Evolutionary conservation across 192 early-diverging fungal genomes (phyloP).

Genomic region (Spizellomyces punctatus): DNA sequence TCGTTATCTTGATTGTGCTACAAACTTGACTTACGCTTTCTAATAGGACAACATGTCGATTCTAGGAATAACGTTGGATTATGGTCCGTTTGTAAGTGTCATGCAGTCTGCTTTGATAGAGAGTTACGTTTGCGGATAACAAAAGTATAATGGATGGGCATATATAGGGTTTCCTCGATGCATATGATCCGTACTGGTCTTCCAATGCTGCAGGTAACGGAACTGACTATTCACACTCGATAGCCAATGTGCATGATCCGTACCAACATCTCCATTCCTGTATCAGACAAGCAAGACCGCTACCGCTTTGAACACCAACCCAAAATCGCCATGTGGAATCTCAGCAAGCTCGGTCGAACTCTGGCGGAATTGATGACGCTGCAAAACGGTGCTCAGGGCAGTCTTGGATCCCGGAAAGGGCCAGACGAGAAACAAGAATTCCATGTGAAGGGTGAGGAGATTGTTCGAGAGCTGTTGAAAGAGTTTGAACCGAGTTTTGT

Average conservation of each 20-base stretch:
- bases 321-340: slow-evolving; percentile 77
- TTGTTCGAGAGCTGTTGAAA: slow-evolving; percentile 52
- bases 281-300: slow-evolving; percentile 49
- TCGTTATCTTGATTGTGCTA: too few species aligned
- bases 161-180: slow-evolving; percentile 69
- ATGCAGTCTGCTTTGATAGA: too few species aligned
- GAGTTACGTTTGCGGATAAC: too few species aligned
- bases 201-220: slow-evolving; percentile 72
- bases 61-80: slow-evolving; percentile 82
- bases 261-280: not conserved
- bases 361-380: slow-evolving; percentile 54
- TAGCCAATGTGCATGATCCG: too few species aligned
- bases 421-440: not conserved
- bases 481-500: slow-evolving; percentile 55
- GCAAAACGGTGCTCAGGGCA: slow-evolving; percentile 44
- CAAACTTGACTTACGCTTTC: not conserved
- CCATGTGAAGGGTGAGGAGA: slow-evolving; percentile 28
- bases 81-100: slow-evolving; percentile 70
- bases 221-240: not conserved
- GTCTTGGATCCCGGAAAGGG: slow-evolving; percentile 18
- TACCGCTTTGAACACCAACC: slow-evolving; percentile 79
- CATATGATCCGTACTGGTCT: slow-evolving; percentile 73
- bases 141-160: too few species aligned
- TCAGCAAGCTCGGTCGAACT: slow-evolving; percentile 64
- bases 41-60: slow-evolving; percentile 82